Percentiles rank a stretch among this genome's conserved stretches.
Evolutionary conservation across 169 alveolate genomes (phyloP).

Genomic region (Besnoitia besnoiti): DNA sequence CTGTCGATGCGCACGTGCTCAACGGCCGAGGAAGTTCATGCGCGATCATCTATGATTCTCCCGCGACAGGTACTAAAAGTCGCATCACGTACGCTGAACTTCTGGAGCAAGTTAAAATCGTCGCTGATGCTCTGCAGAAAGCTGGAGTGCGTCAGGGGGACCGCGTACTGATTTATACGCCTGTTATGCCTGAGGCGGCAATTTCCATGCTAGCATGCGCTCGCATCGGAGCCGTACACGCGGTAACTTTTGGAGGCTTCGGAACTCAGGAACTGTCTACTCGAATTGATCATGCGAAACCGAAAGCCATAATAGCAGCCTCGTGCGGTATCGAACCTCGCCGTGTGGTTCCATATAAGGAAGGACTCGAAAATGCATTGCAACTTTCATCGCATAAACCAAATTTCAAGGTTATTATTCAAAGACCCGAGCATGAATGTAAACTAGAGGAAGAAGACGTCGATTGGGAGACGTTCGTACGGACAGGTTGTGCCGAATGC

Average conservation of each 20-base stretch:
- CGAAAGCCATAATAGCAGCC: constrained; percentile 87
- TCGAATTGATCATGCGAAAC: constrained; percentile 85
- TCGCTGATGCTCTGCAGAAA: constrained; percentile 89
- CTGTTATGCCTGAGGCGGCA: constrained; percentile 92
- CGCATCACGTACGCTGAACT: constrained; percentile 82
- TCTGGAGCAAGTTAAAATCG: constrained; percentile 79
- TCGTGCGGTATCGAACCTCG: constrained; percentile 90
- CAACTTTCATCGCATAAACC: constrained; percentile 68
- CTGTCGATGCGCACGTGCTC: constrained; percentile 85
- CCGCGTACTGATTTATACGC: constrained; percentile 93
- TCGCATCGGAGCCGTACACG: constrained; percentile 78
- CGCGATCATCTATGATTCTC: constrained; percentile 89
- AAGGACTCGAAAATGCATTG: constrained; percentile 83
- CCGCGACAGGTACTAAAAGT: constrained; percentile 79
- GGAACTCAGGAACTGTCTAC: constrained; percentile 88
- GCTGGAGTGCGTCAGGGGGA: constrained; percentile 93
- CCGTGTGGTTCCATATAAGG: constrained; percentile 78
- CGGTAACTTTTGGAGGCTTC: constrained; percentile 95
- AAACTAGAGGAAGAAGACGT: background rate
- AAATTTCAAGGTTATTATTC: constrained; percentile 68
- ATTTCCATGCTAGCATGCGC: constrained; percentile 93
- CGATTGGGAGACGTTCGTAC: background rate
- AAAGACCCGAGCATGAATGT: constrained; percentile 67
- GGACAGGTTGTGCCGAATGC: background rate
- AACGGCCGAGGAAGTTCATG: constrained; percentile 77